A percentile compares a stretch with the other conserved stretches of the same genome.
Conservation (phyloP, 2,329 filamentous ascomycete species). For the Fusarium beomiforme region DNA sequence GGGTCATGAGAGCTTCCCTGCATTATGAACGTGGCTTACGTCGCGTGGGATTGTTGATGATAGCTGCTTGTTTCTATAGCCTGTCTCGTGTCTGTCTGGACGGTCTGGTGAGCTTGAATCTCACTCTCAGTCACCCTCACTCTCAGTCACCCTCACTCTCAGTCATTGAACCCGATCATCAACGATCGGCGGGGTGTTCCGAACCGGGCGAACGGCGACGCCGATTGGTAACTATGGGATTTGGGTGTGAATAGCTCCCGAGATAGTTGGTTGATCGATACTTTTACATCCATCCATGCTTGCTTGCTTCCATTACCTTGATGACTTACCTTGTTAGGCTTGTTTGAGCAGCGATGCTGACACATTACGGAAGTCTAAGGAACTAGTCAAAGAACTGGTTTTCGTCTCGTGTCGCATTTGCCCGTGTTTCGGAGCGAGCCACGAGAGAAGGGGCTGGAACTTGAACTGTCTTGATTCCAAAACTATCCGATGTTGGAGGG, state of each 20-base stretch:
- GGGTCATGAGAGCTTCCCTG: slow-evolving; percentile 8
- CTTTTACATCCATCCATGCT: neutral
- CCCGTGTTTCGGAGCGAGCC: neutral
- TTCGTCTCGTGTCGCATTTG: neutral
- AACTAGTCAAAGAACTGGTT: neutral
- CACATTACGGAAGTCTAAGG: neutral
- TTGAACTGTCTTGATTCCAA: neutral
- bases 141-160: slow-evolving; percentile 15
- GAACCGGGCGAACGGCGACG: slow-evolving; percentile 35
- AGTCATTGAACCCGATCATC: slow-evolving; percentile 22
- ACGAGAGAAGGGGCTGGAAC: neutral
- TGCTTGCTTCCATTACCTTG: neutral
- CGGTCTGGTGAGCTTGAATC: neutral
- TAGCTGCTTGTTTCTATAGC: neutral
- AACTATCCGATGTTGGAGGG: neutral
- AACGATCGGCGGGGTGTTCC: slow-evolving; percentile 35
- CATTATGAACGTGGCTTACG: slow-evolving; percentile 19
- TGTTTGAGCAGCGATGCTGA: slow-evolving; percentile 11
- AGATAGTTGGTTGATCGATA: neutral
- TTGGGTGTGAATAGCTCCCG: slow-evolving; percentile 13
- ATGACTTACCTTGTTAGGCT: slow-evolving; percentile 28
- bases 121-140: neutral
- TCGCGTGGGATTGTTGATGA: slow-evolving; percentile 27
- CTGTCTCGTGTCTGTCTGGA: neutral
- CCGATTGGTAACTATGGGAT: slow-evolving; percentile 33